A percentile compares a stretch with the other conserved stretches of the same genome.
These are phyloP conservation scores for Dichotomocladium elegans DNA, from an alignment of 371 early-diverging fungal species.

Conservation along the genomic window DNA sequence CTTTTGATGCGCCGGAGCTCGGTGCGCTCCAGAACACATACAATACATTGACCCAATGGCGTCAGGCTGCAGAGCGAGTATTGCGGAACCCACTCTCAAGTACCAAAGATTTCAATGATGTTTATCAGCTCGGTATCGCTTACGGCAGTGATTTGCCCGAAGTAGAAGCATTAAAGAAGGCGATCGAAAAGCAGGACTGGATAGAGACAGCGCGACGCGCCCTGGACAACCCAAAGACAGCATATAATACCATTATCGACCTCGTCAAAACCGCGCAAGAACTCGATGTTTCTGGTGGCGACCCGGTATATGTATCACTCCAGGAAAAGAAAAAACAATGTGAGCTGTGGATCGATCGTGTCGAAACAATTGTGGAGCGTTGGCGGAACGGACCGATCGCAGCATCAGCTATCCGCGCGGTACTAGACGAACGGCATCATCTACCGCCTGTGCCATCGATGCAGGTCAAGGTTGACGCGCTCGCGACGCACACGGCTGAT, in stretches of 20 bases:
- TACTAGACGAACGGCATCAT: background rate
- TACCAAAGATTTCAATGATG: slow-evolving; percentile 1
- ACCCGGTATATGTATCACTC: slow-evolving; percentile 1
- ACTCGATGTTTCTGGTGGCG: background rate
- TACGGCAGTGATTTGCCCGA: slow-evolving; percentile 15
- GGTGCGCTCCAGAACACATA: slow-evolving; percentile 6
- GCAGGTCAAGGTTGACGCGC: background rate
- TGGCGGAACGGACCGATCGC: background rate
- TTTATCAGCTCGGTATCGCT: slow-evolving; percentile 1
- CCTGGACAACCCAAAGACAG: background rate
- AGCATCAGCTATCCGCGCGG: background rate
- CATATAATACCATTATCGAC: slow-evolving; percentile 2
- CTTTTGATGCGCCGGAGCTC: slow-evolving; percentile 17
- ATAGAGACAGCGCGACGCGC: slow-evolving; percentile 4
- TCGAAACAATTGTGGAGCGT: slow-evolving; percentile 44
- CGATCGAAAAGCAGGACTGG: slow-evolving; percentile 10
- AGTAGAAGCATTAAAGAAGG: slow-evolving; percentile 8
- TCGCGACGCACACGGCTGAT: slow-evolving; percentile 6
- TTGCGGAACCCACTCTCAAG: background rate
- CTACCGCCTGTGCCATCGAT: slow-evolving; percentile 1
- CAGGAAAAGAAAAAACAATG: slow-evolving; percentile 1
- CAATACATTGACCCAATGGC: slow-evolving; percentile 1
- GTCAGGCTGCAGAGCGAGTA: background rate
- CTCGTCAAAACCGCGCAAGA: slow-evolving; percentile 5
- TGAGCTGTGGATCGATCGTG: slow-evolving; percentile 9